Conservation (phyloP, 495 filamentous ascomycete species). For the Parathielavia appendiculata region DNA sequence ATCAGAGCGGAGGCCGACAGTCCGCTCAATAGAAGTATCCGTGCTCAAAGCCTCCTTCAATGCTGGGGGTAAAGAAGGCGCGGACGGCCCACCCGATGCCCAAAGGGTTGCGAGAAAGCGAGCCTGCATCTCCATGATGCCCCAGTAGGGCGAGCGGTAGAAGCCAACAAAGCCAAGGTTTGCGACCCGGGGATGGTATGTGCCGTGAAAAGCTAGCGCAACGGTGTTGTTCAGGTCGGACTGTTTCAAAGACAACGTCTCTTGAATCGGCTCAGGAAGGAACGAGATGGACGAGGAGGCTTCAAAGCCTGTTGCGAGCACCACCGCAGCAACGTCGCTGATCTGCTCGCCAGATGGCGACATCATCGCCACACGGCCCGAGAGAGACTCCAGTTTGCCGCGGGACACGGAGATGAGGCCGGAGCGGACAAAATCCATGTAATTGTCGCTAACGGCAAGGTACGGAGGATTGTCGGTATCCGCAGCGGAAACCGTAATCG, state of each 20-base stretch:
- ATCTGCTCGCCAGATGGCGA: constrained; percentile 37
- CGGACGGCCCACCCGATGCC: constrained; percentile 25
- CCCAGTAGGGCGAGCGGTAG: constrained; percentile 83
- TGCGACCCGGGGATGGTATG: constrained; percentile 54
- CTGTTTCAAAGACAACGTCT: constrained; percentile 51
- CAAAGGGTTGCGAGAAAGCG: constrained; percentile 53
- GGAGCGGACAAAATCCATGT: constrained; percentile 64
- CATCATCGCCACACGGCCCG: constrained; percentile 35
- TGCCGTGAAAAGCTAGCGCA: constrained; percentile 61
- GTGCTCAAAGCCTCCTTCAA: constrained; percentile 29
- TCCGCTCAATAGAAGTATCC: constrained; percentile 43
- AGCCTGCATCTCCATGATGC: constrained; percentile 82
- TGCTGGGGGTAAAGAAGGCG: constrained; percentile 21
- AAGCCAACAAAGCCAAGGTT: constrained; percentile 78
- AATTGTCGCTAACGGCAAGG: constrained; percentile 64
- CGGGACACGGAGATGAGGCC: constrained; percentile 51
- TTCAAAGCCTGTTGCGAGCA: constrained; percentile 75
- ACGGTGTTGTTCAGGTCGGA: constrained; percentile 58
- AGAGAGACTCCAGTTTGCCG: constrained; percentile 38
- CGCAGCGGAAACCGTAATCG: constrained; percentile 31
- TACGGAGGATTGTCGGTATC: constrained; percentile 50
- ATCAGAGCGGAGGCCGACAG: constrained; percentile 40
- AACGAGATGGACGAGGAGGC: constrained; percentile 56
- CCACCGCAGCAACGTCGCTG: constrained; percentile 56
- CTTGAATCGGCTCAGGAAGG: constrained; percentile 51